phyloP scores from a whole-genome alignment of 352 stramenopile species.

The Pythium phragmiticola region DNA sequence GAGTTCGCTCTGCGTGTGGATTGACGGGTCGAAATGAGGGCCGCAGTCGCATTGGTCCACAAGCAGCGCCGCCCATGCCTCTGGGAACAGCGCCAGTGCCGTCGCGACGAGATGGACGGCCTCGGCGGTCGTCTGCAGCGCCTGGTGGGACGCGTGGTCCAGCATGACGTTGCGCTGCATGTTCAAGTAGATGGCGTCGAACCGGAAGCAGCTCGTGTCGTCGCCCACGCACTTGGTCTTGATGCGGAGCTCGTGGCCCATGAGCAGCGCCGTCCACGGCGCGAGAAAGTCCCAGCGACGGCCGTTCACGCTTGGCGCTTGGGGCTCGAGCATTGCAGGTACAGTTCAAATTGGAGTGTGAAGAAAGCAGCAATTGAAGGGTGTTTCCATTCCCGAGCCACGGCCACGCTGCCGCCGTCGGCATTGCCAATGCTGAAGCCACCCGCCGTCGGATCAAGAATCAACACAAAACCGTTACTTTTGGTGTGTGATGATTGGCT shows the following conservation, averaged over 20 bases:
- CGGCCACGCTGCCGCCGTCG: not conserved
- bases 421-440: not conserved
- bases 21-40: slow-evolving; percentile 1
- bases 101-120: slow-evolving; percentile 11
- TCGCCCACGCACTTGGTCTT: slow-evolving; percentile 11
- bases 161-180: slow-evolving; percentile 15
- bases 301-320: not conserved
- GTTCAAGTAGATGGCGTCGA: slow-evolving; percentile 16
- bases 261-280: slow-evolving; percentile 16
- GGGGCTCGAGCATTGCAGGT: not conserved
- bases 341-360: not conserved
- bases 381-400: not conserved
- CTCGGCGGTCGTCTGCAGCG: slow-evolving; percentile 12
- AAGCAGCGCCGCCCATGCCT: slow-evolving; percentile 8
- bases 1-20: not conserved
- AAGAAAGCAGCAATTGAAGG: not conserved
- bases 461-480: not conserved
- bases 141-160: slow-evolving; percentile 1
- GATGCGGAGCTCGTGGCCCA: slow-evolving; percentile 10
- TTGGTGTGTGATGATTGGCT: not conserved
- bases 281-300: slow-evolving; percentile 16
- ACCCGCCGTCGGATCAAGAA: slow-evolving; percentile 10
- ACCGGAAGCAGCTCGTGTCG: slow-evolving; percentile 14
- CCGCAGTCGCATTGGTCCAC: slow-evolving; percentile 10
- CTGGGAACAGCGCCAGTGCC: slow-evolving; percentile 8